Conservation (phyloP, 345 rosid species). For the Nasturtium officinale region DNA sequence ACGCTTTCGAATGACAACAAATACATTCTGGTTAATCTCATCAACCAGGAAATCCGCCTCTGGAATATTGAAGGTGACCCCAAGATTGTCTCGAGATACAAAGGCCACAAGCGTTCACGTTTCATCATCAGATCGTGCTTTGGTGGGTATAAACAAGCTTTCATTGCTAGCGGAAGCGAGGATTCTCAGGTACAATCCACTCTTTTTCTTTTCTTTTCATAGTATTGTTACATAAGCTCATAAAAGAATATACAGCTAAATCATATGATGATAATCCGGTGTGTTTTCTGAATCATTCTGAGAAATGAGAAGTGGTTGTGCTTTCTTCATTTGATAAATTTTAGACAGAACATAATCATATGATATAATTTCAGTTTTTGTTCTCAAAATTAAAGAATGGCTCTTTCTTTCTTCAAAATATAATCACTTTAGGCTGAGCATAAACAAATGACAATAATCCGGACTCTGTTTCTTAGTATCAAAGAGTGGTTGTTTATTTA, state of each 20-base stretch:
- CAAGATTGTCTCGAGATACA: conserved; percentile 58
- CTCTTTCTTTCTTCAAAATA: conserved; percentile 3
- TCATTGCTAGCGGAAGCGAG: conserved; percentile 78
- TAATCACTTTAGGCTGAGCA: background rate
- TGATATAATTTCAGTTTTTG: background rate
- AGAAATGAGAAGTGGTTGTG: background rate
- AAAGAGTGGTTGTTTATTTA: background rate
- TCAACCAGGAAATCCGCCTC: conserved; percentile 70
- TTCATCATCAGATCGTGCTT: conserved; percentile 71
- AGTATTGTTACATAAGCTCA: background rate
- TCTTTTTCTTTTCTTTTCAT: background rate
- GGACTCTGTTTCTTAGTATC: background rate
- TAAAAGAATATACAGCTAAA: background rate
- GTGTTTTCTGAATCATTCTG: conserved; percentile 2
- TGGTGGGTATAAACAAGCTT: conserved; percentile 66
- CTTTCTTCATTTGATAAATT: conserved; percentile 11
- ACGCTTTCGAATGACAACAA: conserved; percentile 64
- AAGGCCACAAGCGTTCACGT: conserved; percentile 62
- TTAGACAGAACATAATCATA: background rate
- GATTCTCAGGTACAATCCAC: conserved; percentile 61
- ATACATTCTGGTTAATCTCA: conserved; percentile 58
- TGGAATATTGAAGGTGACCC: conserved; percentile 67
- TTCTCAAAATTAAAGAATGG: background rate
- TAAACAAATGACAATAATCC: background rate
- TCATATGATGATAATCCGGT: background rate